Percentiles rank a stretch among this genome's conserved stretches.
These are phyloP conservation scores for Glutinoglossum americanum DNA, from an alignment of 495 filamentous ascomycete genomes.

Conservation along the genomic window DNA sequence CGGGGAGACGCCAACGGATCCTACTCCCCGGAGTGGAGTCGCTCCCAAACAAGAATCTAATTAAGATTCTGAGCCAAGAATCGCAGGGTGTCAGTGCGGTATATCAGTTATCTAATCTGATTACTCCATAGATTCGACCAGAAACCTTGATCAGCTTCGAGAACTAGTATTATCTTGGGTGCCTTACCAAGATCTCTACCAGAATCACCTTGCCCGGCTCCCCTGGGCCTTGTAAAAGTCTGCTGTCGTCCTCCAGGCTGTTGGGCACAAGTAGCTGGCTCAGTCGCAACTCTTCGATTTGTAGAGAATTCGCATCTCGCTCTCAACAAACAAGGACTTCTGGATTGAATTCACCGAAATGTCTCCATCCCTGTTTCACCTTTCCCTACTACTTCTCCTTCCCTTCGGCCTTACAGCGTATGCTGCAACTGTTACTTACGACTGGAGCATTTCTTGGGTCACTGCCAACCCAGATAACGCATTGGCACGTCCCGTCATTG, in stretches of 20 bases:
- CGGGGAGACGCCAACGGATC: background rate
- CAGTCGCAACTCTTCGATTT: background rate
- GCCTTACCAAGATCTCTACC: no score
- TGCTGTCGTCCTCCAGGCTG: background rate
- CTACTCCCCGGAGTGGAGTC: background rate
- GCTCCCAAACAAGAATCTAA: background rate
- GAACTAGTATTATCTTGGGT: no score
- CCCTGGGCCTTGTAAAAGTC: background rate
- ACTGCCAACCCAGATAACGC: conserved; percentile 59
- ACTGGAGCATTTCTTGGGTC: conserved; percentile 69
- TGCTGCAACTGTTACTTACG: conserved; percentile 45
- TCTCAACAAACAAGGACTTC: background rate
- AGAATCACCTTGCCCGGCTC: background rate
- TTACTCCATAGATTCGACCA: background rate
- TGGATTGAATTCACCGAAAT: conserved; percentile 8
- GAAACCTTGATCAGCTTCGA: background rate
- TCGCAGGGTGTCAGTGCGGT: background rate
- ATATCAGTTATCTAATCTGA: conserved; percentile 10
- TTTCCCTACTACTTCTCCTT: conserved; percentile 15
- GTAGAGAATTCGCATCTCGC: background rate
- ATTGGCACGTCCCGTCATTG: conserved; percentile 44
- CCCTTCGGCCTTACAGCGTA: conserved; percentile 17
- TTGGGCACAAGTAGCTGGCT: background rate
- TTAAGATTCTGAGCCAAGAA: background rate
- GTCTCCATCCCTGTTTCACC: conserved; percentile 20